These are phyloP conservation scores for Plectosphaerella sp. DNA, from an alignment of 2,329 filamentous ascomycete species.

Conservation along the genomic window DNA sequence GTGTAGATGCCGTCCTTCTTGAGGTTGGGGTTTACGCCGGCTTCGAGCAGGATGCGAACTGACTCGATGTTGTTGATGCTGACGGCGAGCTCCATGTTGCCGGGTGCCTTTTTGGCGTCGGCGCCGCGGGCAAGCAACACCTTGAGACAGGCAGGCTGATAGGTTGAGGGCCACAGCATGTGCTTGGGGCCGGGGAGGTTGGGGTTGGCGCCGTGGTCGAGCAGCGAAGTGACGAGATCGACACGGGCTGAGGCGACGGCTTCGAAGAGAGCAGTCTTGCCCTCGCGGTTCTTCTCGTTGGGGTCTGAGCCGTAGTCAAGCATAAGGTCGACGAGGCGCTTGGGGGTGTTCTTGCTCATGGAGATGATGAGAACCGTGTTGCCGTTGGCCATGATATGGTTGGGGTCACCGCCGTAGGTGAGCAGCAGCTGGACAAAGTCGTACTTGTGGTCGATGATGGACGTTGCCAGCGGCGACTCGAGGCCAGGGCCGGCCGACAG, in stretches of 20 bases:
- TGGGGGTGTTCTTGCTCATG: constrained; percentile 55
- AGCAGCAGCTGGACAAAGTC: constrained; percentile 56
- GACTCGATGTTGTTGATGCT: constrained; percentile 61
- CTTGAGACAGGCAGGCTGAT: constrained; percentile 53
- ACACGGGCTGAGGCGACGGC: constrained; percentile 52
- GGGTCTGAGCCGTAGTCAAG: constrained; percentile 56
- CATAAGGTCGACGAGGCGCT: constrained; percentile 52
- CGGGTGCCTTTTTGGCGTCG: constrained; percentile 54
- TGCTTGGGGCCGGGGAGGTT: constrained; percentile 68
- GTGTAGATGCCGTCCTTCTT: constrained; percentile 66
- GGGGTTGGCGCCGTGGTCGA: constrained; percentile 57
- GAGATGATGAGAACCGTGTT: constrained; percentile 56
- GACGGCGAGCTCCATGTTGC: constrained; percentile 60
- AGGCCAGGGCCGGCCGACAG: constrained; percentile 41
- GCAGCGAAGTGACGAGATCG: constrained; percentile 47
- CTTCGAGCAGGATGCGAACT: constrained; percentile 50
- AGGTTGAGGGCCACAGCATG: constrained; percentile 61
- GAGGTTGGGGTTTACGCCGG: constrained; percentile 55
- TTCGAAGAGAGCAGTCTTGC: constrained; percentile 59
- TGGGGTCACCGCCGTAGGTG: constrained; percentile 56
- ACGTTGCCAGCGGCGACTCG: constrained; percentile 50
- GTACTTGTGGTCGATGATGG: constrained; percentile 46
- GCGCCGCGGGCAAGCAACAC: constrained; percentile 56
- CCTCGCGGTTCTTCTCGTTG: constrained; percentile 55
- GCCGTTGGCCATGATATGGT: constrained; percentile 48